phyloP scores from a whole-genome alignment of 805 yeast genomes.

The Ogataea wickerhamii region DNA sequence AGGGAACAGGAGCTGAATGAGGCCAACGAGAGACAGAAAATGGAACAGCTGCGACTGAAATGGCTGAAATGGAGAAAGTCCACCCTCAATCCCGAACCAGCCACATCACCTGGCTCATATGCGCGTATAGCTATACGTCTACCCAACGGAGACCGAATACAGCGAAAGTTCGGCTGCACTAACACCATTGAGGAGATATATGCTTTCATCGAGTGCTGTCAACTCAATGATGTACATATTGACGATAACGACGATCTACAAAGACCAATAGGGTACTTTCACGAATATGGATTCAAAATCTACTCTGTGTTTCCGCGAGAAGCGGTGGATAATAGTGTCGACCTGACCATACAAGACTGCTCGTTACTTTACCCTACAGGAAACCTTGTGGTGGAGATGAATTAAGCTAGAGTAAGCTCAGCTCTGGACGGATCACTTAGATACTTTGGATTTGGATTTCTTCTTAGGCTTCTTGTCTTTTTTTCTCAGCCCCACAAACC shows the following conservation, averaged over 20 bases:
- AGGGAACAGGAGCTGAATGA: slow-evolving; percentile 28
- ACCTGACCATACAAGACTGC: slow-evolving; percentile 38
- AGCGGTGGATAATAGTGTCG: slow-evolving; percentile 34
- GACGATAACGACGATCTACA: slow-evolving; percentile 29
- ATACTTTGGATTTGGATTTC: slow-evolving; percentile 40
- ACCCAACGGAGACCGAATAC: slow-evolving; percentile 56
- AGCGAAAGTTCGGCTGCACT: slow-evolving; percentile 44
- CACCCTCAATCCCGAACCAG: slow-evolving; percentile 18
- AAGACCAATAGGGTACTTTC: slow-evolving; percentile 36
- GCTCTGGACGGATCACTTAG: neutral
- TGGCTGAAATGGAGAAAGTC: slow-evolving; percentile 51
- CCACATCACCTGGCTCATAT: slow-evolving; percentile 20
- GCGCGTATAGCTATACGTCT: slow-evolving; percentile 73
- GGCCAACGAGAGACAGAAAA: slow-evolving; percentile 13
- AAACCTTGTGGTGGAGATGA: slow-evolving; percentile 41
- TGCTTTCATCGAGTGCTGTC: slow-evolving; percentile 59
- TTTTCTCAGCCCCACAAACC: slow-evolving; percentile 73
- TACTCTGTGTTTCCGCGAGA: slow-evolving; percentile 56
- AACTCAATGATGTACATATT: slow-evolving; percentile 23
- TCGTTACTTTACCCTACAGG: slow-evolving; percentile 60
- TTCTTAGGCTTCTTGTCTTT: slow-evolving; percentile 64
- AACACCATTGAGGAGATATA: slow-evolving; percentile 59
- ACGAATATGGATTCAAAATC: slow-evolving; percentile 47
- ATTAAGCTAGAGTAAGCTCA: neutral
- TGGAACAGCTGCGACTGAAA: slow-evolving; percentile 20